Evolutionary conservation across 2,329 filamentous ascomycete species (phyloP), one percentile per base, ranked within the genome.

Genomic region (Pezicula carpinea): DNA sequence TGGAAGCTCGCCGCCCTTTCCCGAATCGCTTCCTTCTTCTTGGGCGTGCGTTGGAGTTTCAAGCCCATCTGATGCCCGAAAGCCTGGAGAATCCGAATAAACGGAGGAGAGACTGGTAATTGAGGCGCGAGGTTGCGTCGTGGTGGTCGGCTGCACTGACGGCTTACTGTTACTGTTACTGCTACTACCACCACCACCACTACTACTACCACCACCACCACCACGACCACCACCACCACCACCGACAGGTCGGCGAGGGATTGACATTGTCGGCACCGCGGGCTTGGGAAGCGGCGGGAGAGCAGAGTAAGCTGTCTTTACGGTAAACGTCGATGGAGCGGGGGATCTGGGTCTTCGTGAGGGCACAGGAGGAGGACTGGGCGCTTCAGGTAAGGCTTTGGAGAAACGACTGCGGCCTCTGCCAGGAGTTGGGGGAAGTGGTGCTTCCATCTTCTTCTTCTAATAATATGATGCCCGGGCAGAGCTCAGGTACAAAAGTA

Each of bases 221-320:
- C 5, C 22, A 23, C 5, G 5, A 23, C 22, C 22, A 23, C 22
- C 22, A 23, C 22, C 22, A 10, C 48, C 47, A 35, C 29, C 50
- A 19, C 58, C 58, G n/a, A 63, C 56, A 2, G 60, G 54, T 21
- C 58, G 50, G 22, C 59, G 58, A 23, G 55, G 52, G 29, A 62
- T 61, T 4, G 47, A 22, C 43, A 54, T 57, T 6, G 52, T 42
- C 11, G 51, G 33, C 44, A 43, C 39, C 6, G 39, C 48, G 26
- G 51, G 49, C 34, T 52, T 53, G 15, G 56, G 52, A 8, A 56
- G 41, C 13, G 55, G 48, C 47, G 59, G 56, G 17, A 57, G 50
- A 47, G 57, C 47, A 21, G 54, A 57, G 19, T 44, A 39, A 10
- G 21, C 36, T 7, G 50, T 51, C 31, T 43, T 51, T 14, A 48